Evolutionary conservation across 441 rosid genomes (phyloP).

Genomic region (Adansonia rubrostipa): DNA sequence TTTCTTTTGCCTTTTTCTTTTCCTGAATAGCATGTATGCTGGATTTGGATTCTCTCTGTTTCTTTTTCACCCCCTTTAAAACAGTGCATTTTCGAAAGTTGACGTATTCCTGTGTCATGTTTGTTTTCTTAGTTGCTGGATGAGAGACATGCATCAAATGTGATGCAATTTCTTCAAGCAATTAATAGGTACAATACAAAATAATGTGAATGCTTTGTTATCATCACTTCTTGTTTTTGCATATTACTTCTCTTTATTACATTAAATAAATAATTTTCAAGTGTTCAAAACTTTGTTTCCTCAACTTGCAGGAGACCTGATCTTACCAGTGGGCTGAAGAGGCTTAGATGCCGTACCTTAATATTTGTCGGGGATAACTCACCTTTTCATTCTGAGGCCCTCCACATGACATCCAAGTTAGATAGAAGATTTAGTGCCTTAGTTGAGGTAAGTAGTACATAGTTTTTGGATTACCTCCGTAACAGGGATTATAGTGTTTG

Average conservation of each 20-base stretch:
- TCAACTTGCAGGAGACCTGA: conserved; percentile 58
- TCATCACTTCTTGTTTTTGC: conserved; percentile 12
- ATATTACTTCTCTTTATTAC: neutral
- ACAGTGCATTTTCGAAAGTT: neutral
- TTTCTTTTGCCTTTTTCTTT: neutral
- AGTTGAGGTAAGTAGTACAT: conserved; percentile 57
- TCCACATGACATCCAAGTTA: conserved; percentile 64
- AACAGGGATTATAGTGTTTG: neutral
- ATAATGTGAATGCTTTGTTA: neutral
- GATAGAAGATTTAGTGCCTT: conserved; percentile 74
- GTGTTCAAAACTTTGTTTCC: conserved; percentile 6
- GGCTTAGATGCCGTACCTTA: conserved; percentile 70
- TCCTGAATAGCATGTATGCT: neutral
- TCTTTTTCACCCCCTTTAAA: neutral
- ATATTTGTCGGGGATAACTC: conserved; percentile 79
- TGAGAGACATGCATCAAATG: conserved; percentile 63
- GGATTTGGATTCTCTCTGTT: conserved; percentile 10
- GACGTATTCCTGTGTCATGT: conserved; percentile 5
- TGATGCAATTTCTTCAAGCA: conserved; percentile 66
- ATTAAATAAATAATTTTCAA: conserved; percentile 18
- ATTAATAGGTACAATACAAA: conserved; percentile 50
- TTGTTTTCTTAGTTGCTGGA: conserved; percentile 55
- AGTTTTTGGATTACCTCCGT: neutral
- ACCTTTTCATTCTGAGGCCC: conserved; percentile 75
- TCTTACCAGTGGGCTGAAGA: conserved; percentile 54